Conservation (phyloP, 2,329 filamentous ascomycete genomes). For the Ophiostoma himal-ulmi region DNA sequence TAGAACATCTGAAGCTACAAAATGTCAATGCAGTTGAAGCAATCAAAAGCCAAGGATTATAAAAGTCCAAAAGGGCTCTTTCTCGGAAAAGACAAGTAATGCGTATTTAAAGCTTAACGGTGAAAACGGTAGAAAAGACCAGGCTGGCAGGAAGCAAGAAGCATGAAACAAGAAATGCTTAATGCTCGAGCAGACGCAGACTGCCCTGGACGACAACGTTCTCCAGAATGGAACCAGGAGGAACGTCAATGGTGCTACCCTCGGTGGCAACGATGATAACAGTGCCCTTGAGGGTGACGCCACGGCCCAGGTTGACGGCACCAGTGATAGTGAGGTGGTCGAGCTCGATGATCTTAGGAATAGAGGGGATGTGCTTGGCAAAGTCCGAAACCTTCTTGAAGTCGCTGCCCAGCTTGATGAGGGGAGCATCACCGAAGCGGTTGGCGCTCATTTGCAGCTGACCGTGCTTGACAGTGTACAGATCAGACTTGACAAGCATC, state of each 20-base stretch:
- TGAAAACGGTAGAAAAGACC: background rate
- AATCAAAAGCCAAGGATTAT: background rate
- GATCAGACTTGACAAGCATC: conserved; percentile 98
- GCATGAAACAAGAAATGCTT: conserved; percentile 28
- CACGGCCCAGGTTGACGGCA: conserved; percentile 91
- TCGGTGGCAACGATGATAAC: conserved; percentile 99
- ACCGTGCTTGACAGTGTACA: conserved; percentile 97
- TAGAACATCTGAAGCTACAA: conserved; percentile 12
- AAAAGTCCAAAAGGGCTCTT: background rate
- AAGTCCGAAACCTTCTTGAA: conserved; percentile 99
- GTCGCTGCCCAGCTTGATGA: conserved; percentile 98
- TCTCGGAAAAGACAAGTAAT: conserved; percentile 3
- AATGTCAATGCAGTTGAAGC: conserved; percentile 7
- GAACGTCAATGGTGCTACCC: conserved; percentile 95
- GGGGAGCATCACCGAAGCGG: conserved; percentile 90
- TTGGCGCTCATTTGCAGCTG: conserved; percentile 95
- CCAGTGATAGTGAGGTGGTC: conserved; percentile 97
- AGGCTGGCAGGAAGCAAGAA: conserved; percentile 1
- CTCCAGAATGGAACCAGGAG: conserved; percentile 92
- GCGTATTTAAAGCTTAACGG: conserved; percentile 1
- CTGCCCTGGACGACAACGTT: conserved; percentile 99
- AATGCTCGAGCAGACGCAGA: conserved; percentile 67
- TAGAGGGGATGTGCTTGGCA: conserved; percentile 78
- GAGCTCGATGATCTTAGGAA: conserved; percentile 84
- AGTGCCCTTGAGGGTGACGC: conserved; percentile 93